phyloP scores from a whole-genome alignment of 371 early-diverging fungal genomes.

The Saksenaea vasiformis region DNA sequence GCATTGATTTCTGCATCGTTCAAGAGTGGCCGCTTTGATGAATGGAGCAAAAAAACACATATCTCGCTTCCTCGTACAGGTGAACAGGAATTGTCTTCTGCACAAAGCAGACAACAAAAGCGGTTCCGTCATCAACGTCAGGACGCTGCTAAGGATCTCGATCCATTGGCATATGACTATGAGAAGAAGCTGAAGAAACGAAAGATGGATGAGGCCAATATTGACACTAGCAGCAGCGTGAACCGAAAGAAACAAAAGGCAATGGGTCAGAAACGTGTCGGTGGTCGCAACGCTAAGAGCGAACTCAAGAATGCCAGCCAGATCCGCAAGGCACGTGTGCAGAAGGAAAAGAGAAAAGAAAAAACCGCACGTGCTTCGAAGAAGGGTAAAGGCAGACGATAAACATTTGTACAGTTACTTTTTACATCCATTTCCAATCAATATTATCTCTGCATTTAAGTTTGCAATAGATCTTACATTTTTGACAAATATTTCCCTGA shows the following conservation, averaged over 20 bases:
- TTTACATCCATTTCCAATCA: not conserved
- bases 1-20: slow-evolving; percentile 87
- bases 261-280: slow-evolving; percentile 56
- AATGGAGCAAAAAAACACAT: slow-evolving; percentile 90
- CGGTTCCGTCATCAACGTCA: slow-evolving; percentile 66
- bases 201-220: slow-evolving; percentile 31
- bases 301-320: slow-evolving; percentile 86
- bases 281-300: slow-evolving; percentile 51
- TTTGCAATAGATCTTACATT: not conserved
- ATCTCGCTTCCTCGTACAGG: slow-evolving; percentile 81
- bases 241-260: slow-evolving; percentile 25
- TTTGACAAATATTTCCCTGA: no score
- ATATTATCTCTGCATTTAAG: not conserved
- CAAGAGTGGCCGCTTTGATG: slow-evolving; percentile 83
- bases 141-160: slow-evolving; percentile 63
- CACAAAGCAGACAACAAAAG: slow-evolving; percentile 33
- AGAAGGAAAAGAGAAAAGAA: slow-evolving; percentile 74
- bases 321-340: slow-evolving; percentile 83
- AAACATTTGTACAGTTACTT: slow-evolving; percentile 1
- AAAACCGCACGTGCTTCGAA: slow-evolving; percentile 65
- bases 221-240: slow-evolving; percentile 19
- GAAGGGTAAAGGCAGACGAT: slow-evolving; percentile 24
- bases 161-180: slow-evolving; percentile 63
- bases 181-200: slow-evolving; percentile 71
- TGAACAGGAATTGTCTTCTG: slow-evolving; percentile 75